Percentiles rank a stretch among this genome's conserved stretches.
phyloP scores from a whole-genome alignment of 2,329 filamentous ascomycete genomes.

The Leptographium radiaticola region DNA sequence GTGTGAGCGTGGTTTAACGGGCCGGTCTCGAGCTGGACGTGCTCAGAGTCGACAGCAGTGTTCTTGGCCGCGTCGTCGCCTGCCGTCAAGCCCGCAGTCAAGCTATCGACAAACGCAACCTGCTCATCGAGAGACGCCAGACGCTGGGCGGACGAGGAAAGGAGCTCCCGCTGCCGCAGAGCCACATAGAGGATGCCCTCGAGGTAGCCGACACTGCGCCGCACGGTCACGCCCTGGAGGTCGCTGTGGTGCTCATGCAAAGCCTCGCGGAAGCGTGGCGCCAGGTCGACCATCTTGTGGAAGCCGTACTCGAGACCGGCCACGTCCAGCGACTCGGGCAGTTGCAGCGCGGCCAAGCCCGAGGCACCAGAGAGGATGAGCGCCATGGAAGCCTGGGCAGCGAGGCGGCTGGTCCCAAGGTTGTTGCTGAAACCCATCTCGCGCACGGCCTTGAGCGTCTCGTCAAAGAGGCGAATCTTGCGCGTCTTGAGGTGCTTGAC shows the following conservation, averaged over 20 bases:
- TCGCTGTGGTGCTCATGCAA: conserved; percentile 71
- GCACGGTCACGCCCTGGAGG: conserved; percentile 66
- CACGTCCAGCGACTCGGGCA: conserved; percentile 15
- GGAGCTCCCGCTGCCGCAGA: conserved; percentile 42
- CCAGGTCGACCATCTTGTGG: conserved; percentile 64
- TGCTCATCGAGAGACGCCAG: conserved; percentile 5
- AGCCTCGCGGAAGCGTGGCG: conserved; percentile 53
- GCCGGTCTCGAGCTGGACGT: conserved; percentile 2
- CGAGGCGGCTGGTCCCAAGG: conserved; percentile 58
- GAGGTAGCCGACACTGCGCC: conserved; percentile 68
- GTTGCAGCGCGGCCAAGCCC: conserved; percentile 20
- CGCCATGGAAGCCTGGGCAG: conserved; percentile 58
- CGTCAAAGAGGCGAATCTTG: conserved; percentile 82
- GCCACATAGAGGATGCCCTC: conserved; percentile 68
- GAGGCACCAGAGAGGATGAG: conserved; percentile 49
- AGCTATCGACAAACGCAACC: conserved; percentile 5
- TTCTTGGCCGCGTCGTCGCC: background rate
- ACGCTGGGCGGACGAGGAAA: conserved; percentile 19
- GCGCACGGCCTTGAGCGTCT: conserved; percentile 69
- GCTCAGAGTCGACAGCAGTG: background rate
- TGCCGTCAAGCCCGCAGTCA: background rate
- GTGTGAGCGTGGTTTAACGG: conserved; percentile 16
- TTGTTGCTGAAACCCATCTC: conserved; percentile 87
- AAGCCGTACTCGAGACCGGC: conserved; percentile 55
- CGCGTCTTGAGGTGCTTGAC: conserved; percentile 83